Conservation (phyloP, 805 yeast species). For the Ogataea parapolymorpha region DNA sequence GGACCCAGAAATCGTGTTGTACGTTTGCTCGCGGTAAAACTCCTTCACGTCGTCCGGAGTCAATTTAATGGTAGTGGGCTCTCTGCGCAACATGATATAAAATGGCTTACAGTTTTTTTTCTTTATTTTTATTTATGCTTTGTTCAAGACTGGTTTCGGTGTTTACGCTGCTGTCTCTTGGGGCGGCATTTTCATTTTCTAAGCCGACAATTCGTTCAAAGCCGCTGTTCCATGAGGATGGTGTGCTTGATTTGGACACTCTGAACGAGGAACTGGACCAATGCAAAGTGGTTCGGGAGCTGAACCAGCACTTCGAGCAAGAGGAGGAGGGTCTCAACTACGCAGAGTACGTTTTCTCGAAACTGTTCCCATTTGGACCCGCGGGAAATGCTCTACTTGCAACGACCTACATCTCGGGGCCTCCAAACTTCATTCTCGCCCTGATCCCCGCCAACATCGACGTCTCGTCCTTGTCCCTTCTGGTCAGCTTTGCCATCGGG, state of each 20-base stretch:
- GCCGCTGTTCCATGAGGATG: slow-evolving; percentile 35
- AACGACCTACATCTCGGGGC: slow-evolving; percentile 59
- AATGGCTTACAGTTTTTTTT: neutral
- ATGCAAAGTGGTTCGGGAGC: slow-evolving; percentile 40
- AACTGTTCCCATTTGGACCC: slow-evolving; percentile 51
- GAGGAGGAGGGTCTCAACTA: slow-evolving; percentile 19
- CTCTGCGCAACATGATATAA: slow-evolving; percentile 59
- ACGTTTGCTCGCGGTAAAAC: slow-evolving; percentile 27
- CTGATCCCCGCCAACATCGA: slow-evolving; percentile 55
- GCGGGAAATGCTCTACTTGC: slow-evolving; percentile 62
- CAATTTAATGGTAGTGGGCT: slow-evolving; percentile 63
- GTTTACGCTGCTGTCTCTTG: slow-evolving; percentile 2
- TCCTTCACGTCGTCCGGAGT: slow-evolving; percentile 63
- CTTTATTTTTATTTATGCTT: slow-evolving; percentile 4
- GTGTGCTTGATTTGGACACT: slow-evolving; percentile 40
- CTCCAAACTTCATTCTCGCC: slow-evolving; percentile 57
- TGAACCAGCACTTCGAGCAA: slow-evolving; percentile 27
- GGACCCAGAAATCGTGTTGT: slow-evolving; percentile 19
- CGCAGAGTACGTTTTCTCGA: slow-evolving; percentile 39
- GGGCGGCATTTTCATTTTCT: neutral
- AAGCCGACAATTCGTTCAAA: slow-evolving; percentile 1
- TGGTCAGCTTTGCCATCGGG: slow-evolving; percentile 74
- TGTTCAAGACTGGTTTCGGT: slow-evolving; percentile 2
- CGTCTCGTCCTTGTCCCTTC: slow-evolving; percentile 45
- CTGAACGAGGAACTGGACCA: slow-evolving; percentile 29